Evolutionary conservation across 768 basidiomycete species (phyloP), one percentile per base, ranked within the genome.

Genomic region (Pisolithus sp.): DNA sequence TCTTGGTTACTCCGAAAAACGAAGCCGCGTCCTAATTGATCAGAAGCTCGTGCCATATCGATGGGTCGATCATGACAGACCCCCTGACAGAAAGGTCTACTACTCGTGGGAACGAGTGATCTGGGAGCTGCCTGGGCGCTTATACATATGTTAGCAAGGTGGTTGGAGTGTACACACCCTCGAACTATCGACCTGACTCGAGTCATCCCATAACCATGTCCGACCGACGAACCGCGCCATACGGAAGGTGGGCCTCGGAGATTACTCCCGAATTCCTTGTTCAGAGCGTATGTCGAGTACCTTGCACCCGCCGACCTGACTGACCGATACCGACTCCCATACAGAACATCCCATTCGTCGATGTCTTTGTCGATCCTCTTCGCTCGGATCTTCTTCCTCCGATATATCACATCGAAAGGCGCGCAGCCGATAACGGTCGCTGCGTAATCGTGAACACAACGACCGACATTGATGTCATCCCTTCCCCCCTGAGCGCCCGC

Each of bases 241-340:
- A 75, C 55, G 85, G 82, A 13, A 75, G 72, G 15, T 86, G 84
- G 83, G 65, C 63, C 2, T 81, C 81, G 4, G 78, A 78, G 2
- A 75, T 86, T 53, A 73, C 73, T 1, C 64, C 76, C 9, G 75
- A 81, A 24, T 63, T 69, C 9, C 72, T 83, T 50, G 71, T 76
- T 1, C 68, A 74, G 58, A 66, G 66, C 39, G 75, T 75, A 37
- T 57, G 67, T 39, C 42, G 45, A 26, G 13, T 13, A 62, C 69
- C 37, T 53, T 58, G 23, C n/a, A 26, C 5, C 10, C 21, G 23
- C 13, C 8, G 4, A 39, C 23, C 26, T n/a, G n/a, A 30, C 30
- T 7, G 38, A 52, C n/a, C 8, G 21, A 48, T 18, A 43, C 15
- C 36, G 39, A 42, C 13, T 5, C 40, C 34, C 23, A 12, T 13